Evolutionary conservation across 169 alveolate species (phyloP).

Genomic region (Cryptosporidium tyzzeri): DNA sequence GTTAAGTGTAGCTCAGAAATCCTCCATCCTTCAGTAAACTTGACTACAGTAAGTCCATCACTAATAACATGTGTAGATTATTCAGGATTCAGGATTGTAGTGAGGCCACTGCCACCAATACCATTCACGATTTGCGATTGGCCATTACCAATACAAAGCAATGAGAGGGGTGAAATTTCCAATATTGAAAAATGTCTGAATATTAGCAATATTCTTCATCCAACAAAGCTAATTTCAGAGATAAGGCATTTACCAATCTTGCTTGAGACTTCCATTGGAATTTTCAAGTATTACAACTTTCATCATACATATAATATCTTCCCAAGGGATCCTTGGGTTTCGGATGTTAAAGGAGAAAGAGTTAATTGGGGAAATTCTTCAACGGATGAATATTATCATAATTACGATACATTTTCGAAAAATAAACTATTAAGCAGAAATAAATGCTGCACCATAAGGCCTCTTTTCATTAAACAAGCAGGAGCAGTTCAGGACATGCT

Average conservation of each 20-base stretch:
- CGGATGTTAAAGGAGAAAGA: conserved; percentile 56
- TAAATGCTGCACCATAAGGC: conserved; percentile 31
- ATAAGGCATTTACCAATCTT: conserved; percentile 53
- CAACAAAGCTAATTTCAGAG: conserved; percentile 54
- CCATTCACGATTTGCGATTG: conserved; percentile 75
- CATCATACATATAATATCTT: conserved; percentile 67
- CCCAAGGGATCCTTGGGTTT: conserved; percentile 72
- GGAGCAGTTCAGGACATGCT: conserved; percentile 70
- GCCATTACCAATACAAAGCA: conserved; percentile 75
- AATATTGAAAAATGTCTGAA: conserved; percentile 58
- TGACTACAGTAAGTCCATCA: conserved; percentile 62
- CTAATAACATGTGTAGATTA: conserved; percentile 74
- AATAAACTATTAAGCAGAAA: conserved; percentile 20
- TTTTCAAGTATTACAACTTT: conserved; percentile 39
- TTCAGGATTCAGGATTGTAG: conserved; percentile 65
- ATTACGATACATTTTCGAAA: conserved; percentile 13
- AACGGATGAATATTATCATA: conserved; percentile 43
- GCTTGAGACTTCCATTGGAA: conserved; percentile 38
- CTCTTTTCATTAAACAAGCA: conserved; percentile 45
- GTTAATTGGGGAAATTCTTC: conserved; percentile 66
- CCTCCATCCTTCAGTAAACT: conserved; percentile 48
- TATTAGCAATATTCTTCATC: conserved; percentile 62
- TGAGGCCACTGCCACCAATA: conserved; percentile 48
- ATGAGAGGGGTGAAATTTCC: conserved; percentile 45
- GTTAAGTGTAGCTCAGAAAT: conserved; percentile 15